These are phyloP conservation scores for Suillus alpinus DNA, from an alignment of 768 basidiomycete species.

Conservation along the genomic window DNA sequence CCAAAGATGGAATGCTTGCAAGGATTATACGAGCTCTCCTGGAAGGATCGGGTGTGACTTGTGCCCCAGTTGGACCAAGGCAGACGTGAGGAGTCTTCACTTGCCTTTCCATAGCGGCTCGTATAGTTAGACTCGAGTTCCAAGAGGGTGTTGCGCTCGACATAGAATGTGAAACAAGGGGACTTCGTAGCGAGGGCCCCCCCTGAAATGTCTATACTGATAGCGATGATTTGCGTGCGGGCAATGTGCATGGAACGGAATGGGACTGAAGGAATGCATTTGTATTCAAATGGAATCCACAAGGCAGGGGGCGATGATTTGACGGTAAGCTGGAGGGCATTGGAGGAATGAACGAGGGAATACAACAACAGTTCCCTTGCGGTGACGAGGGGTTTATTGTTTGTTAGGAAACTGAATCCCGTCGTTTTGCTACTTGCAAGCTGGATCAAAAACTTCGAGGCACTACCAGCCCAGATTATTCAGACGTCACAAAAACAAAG, in stretches of 20 bases:
- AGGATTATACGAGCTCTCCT: not conserved
- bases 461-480: not conserved
- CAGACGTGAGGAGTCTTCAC: not conserved
- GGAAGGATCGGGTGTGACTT: not conserved
- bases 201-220: not conserved
- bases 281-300: not conserved
- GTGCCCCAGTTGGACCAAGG: not conserved
- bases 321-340: not conserved
- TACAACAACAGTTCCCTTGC: not conserved
- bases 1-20: not conserved
- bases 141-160: not conserved
- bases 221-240: not conserved
- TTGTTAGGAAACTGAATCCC: not conserved
- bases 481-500: not conserved
- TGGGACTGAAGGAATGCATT: not conserved
- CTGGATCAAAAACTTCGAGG: not conserved
- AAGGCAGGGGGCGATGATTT: not conserved
- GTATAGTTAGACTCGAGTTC: not conserved
- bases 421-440: not conserved
- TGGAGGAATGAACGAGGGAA: not conserved
- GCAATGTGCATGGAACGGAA: not conserved
- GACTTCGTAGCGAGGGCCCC: not conserved
- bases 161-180: not conserved
- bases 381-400: not conserved
- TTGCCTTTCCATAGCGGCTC: not conserved